Evolutionary conservation across 2,329 filamentous ascomycete genomes (phyloP), one percentile per base, ranked within the genome.

Genomic region (Pseudofabraea citricarpa): DNA sequence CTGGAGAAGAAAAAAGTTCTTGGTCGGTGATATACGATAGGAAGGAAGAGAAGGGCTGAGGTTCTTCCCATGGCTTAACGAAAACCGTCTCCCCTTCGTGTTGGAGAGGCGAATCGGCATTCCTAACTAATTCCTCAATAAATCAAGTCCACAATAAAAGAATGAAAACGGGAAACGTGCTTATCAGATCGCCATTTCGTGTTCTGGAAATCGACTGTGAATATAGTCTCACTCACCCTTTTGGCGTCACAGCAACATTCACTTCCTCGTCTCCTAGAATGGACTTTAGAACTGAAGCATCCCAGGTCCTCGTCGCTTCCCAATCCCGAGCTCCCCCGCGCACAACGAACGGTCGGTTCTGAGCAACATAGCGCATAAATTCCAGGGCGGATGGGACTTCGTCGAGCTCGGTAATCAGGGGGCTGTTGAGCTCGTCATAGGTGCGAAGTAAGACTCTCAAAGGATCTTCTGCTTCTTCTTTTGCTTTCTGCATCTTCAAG

Each of bases 241-340:
- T 61, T 1, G 86, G 85, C n/a, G 87, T 93, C 24, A 89, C 74
- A 18, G 87, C 86, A 44, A 91, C 85, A 53, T 87, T 87, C 40
- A 93, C 83, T 1, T 63, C 63, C 41, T 77, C 70, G 3, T 71
- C 71, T 5, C 63, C 64, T 55, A 93, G 72, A 0, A 67, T 65
- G 2, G 69, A 52, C 22, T 69, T 69, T 4, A 93, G 68, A 55
- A 81, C 85, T 1, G 65, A 57, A 2, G 74, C 71, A 46, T 75
- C 73, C 87, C 87, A 93, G 40, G 64, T 69, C 43, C 64, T 68
- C 3, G 71, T 70, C 0, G 87, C 85, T 29, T 68, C 66, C 85
- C 86, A 91, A 26, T 72, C 63, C 1, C 57, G 58, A 1, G 84
- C 84, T 3, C 73, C 85, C 7, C 72, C 67, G 27, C 83, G 74